These are phyloP conservation scores for Datisca glomerata DNA, from an alignment of 306 rosid genomes.

Conservation along the genomic window DNA sequence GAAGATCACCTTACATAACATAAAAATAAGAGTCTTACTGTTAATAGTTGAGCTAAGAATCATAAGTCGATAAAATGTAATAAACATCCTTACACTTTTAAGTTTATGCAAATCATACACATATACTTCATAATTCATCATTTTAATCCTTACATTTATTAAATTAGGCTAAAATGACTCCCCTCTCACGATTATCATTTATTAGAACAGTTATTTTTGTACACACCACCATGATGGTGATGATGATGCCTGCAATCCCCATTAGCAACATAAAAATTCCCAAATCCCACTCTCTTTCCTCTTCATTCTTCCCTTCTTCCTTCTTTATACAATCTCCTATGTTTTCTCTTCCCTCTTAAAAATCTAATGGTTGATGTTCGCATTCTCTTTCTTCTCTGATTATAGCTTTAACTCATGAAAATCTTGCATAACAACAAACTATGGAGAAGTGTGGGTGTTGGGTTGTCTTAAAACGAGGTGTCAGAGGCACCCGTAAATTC, in stretches of 20 bases:
- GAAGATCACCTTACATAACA: no score
- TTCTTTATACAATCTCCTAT: no score
- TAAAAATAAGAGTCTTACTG: no score
- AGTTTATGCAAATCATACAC: no score
- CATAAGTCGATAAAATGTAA: no score
- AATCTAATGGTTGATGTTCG: slow-evolving; percentile 11
- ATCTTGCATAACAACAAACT: slow-evolving; percentile 6
- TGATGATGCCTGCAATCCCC: slow-evolving; percentile 16
- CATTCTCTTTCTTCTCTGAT: slow-evolving; percentile 8
- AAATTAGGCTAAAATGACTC: no score
- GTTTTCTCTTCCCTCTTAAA: background rate
- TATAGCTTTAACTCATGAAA: slow-evolving; percentile 29
- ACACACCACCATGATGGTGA: slow-evolving; percentile 71
- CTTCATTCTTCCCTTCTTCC: slow-evolving; percentile 4
- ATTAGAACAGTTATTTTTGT: slow-evolving; percentile 89
- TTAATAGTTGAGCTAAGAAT: no score
- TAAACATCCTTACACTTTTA: no score
- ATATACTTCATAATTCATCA: no score
- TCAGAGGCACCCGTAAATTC: slow-evolving; percentile 67
- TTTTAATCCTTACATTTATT: no score
- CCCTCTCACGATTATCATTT: no score
- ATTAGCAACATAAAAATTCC: slow-evolving; percentile 13
- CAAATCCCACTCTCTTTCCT: slow-evolving; percentile 8
- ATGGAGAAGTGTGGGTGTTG: slow-evolving; percentile 93
- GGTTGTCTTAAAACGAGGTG: slow-evolving; percentile 72